Evolutionary conservation across 2,329 filamentous ascomycete species (phyloP), one percentile per base, ranked within the genome.

Genomic region (Laburnicola sp.): DNA sequence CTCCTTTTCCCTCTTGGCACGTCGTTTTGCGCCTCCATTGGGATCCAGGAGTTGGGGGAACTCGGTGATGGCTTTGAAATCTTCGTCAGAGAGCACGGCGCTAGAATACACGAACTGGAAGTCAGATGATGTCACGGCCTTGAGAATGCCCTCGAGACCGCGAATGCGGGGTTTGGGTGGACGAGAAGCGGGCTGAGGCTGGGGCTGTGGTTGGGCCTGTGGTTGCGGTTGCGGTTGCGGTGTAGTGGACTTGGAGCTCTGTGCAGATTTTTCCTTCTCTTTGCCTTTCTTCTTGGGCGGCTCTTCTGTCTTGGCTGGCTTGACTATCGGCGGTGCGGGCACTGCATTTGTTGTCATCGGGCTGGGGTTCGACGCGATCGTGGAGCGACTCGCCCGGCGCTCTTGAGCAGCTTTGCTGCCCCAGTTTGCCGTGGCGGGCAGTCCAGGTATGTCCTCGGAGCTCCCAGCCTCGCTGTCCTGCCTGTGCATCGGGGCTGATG

Each of bases 341-440:
- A 74, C 73, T n/a, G 78, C 76, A 56, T 75, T 75, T 2, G 75
- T 69, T 22, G 77, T 81, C 32, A 88, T 87, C 39, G 93, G 92
- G 68, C 92, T 97, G 2, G 91, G 87, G 25, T 89, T 86, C 21
- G 89, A 88, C 57, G 84, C 86, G 65, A 88, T 95, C 0, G 89
- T 92, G 28, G 89, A 87, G 60, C 91, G 84, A 64, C 91, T 96
- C 53, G 84, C 89, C 61, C 82, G 84, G 64, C 85, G 85, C 73
- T 83, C 90, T 51, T 80, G 81, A 58, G 81, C 86, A 83, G 69
- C 85, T 78, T 76, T 85, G 57, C 82, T 86, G 21, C 93, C 94
- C 94, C 94, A 99, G 67, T 87, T 97, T 3, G 93, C 94, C 3
- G 92, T 91, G 1, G 92, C 91, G 2, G 94, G 95, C 36, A 99